Base-by-base conservation (phyloP, 345 rosid genomes). In the Euphorbia tirucalli region DNA sequence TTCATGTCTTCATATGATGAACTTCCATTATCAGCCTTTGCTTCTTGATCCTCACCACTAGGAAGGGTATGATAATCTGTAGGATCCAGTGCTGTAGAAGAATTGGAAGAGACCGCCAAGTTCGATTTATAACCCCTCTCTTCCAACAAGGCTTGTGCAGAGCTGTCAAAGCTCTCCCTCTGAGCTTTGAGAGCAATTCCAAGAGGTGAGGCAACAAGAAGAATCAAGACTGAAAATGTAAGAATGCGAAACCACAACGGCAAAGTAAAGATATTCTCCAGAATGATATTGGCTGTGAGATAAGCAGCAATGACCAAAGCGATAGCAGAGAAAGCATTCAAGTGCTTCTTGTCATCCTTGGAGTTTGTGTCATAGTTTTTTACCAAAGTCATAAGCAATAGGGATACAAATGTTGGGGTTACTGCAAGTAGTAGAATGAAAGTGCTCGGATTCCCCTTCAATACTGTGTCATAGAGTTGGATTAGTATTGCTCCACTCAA, bases 401-500 rank as follows among this genome's bases (percentile, higher is more conserved):
- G 84, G n/a, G 92, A 79, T 70, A 85, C 80, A 9, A 80, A 9
- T 18, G 93, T 72, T 0, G 98, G 98, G 13, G 86, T 68, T 32
- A 89, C 24, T 0, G 96, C 95, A 22, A 90, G 84, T 21, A 92
- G 77, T 48, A 94, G 89, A 77, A 94, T 80, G 81, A 69, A 94
- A 68, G 86, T 75, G 28, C 82, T 78, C 0, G 93, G 92, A 39
- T 87, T 64, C 50, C 85, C 92, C 66, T 81, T 75, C n/a, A 79
- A 87, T n/a, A 85, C 65, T 3, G 95, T 87, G 35, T 85, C 75
- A 22, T 92, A 94, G 32, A 85, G 66, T 74, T 87, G 96, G 76
- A 94, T 90, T 1, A 94, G 69, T 5, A 89, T 84, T 13, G 96
- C 98, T 67, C 97, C 93, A 10, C 98, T 87, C 72, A 94, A 83